Base-by-base conservation (phyloP, 225 moss, liverwort and hornwort genomes). In the Lunularia cruciata region DNA sequence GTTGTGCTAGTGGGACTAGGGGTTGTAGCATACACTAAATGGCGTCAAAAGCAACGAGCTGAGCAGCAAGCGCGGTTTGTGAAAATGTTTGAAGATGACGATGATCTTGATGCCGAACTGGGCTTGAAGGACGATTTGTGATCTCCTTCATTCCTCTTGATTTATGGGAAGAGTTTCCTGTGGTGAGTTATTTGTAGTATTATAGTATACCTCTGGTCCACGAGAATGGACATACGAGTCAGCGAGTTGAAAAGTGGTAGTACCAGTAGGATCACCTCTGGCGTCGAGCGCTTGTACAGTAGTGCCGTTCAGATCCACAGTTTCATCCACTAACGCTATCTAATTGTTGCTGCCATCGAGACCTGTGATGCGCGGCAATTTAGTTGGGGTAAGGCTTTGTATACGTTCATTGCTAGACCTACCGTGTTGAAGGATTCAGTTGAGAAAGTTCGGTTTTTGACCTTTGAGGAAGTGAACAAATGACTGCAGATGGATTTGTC, bases 21-120 rank as follows among this genome's bases (percentile, higher is more conserved):
- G 47, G 83, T 88, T 36, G 79, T 93, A 9, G 95, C 92, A 20
- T 88, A 92, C 76, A 86, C 79, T 72, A 90, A 86, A 69, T 98
- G 92, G 93, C 89, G 91, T 47, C 89, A 88, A 63, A 93, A 85
- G 75, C 98, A 88, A 74, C 67, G 98, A 60, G 89, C 89, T 60
- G 85, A 86, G 18, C 91, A 93, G 72, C 98, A 98, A 69, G 92
- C 90, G 34, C 89, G 89, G 12, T 93, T 98, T 65, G 87, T 98
- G 25, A 87, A 98, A 73, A 72, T 98, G 67, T 98, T 93, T 66
- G 96, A 98, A 81, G 93, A 92, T 61, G 88, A 98, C 47, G 89
- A 89, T 62, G 90, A 91, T 64, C 79, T 98, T n/a, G 98, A 98
- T 68, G 88, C 89, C 36, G 96, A 98, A 74, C 69, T 93, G 64